These are phyloP conservation scores for Leptographium lundbergii DNA, from an alignment of 2,329 filamentous ascomycete species.

Conservation along the genomic window DNA sequence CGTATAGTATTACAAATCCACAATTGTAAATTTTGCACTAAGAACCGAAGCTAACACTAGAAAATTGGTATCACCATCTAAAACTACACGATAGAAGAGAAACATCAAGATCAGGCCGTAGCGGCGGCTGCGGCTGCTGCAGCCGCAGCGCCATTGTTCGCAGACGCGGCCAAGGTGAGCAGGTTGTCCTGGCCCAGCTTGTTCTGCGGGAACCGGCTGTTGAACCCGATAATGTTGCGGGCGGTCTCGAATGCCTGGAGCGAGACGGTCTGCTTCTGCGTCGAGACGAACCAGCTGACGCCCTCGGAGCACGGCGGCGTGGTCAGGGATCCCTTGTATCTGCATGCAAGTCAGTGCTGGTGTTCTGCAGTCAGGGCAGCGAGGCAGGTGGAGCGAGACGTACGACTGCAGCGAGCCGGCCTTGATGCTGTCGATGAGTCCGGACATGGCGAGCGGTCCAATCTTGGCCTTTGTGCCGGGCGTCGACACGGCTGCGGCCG, in stretches of 20 bases:
- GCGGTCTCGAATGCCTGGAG: slow-evolving; percentile 24
- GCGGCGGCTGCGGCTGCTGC: neutral
- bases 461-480: slow-evolving; percentile 29
- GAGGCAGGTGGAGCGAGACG: neutral
- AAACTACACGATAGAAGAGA: neutral
- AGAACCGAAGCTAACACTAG: too few relatives aligned
- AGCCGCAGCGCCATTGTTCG: neutral
- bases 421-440: slow-evolving; percentile 24
- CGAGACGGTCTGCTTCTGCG: slow-evolving; percentile 26
- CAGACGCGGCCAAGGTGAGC: slow-evolving; percentile 1
- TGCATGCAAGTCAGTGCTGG: slow-evolving; percentile 8
- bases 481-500: slow-evolving; percentile 26
- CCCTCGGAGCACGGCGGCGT: slow-evolving; percentile 36
- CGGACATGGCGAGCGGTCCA: slow-evolving; percentile 29
- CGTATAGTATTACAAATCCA: too few relatives aligned
- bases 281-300: slow-evolving; percentile 35
- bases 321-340: slow-evolving; percentile 34
- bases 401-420: slow-evolving; percentile 26
- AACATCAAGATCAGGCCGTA: neutral
- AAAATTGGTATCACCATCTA: neutral
- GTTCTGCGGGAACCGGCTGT: slow-evolving; percentile 33
- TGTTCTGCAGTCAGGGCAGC: neutral
- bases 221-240: slow-evolving; percentile 33
- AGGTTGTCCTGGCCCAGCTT: slow-evolving; percentile 26
- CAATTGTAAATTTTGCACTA: too few relatives aligned